phyloP scores from a whole-genome alignment of 352 stramenopile genomes.

The Globisporangium nagaii region DNA sequence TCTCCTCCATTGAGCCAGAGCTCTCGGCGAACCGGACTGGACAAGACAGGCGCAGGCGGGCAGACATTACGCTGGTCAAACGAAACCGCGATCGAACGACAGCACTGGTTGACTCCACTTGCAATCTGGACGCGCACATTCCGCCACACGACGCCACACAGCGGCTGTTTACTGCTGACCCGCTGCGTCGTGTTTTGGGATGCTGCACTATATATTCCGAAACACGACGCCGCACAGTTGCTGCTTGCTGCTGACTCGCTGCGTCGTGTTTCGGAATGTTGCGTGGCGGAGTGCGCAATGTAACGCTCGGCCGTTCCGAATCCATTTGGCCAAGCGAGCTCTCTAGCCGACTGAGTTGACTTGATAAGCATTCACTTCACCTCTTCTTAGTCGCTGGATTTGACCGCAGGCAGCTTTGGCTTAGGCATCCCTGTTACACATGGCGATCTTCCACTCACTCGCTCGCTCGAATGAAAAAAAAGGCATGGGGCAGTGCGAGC shows the following conservation, averaged over 20 bases:
- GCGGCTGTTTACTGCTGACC: background rate
- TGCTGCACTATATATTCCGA: too few species aligned
- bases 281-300: background rate
- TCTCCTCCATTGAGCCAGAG: slow-evolving; percentile 7
- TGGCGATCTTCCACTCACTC: background rate
- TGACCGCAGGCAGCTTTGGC: too few species aligned
- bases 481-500: background rate
- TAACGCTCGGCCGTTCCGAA: background rate
- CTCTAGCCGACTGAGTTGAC: too few species aligned
- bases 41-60: background rate
- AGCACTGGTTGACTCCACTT: background rate
- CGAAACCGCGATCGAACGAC: background rate
- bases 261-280: background rate
- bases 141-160: background rate
- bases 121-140: background rate
- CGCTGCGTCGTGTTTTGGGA: background rate
- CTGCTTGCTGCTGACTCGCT: background rate
- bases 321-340: background rate
- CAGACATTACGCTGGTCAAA: slow-evolving; percentile 1
- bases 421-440: background rate
- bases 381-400: background rate
- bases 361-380: slow-evolving; percentile 1
- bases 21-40: background rate
- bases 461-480: slow-evolving; percentile 5
- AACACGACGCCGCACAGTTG: background rate